Evolutionary conservation across 1,139 yeast genomes (phyloP).

Genomic region (Pichia sp.): DNA sequence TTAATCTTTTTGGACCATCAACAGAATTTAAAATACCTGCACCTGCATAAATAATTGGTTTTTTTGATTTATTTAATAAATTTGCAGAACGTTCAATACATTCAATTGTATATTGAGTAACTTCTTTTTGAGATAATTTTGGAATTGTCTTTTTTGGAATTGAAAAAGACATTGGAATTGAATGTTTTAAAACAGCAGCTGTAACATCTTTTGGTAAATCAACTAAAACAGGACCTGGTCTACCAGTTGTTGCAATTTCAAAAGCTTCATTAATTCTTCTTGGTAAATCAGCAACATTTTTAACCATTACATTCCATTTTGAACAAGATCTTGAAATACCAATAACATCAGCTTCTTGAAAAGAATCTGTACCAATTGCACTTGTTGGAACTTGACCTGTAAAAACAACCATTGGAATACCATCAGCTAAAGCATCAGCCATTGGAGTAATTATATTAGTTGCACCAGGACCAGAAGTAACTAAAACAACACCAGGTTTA

Average conservation of each 20-base stretch:
- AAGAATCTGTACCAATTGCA: constrained; percentile 96
- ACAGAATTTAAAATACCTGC: constrained; percentile 78
- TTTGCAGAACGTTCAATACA: constrained; percentile 74
- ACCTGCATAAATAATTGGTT: constrained; percentile 87
- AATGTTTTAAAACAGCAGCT: constrained; percentile 76
- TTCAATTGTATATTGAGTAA: constrained; percentile 70
- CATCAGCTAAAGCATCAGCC: constrained; percentile 97
- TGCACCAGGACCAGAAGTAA: constrained; percentile 98
- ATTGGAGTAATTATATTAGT: constrained; percentile 95
- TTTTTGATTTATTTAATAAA: constrained; percentile 74
- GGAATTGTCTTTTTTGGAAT: constrained; percentile 77
- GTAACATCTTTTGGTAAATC: constrained; percentile 98
- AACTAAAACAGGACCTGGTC: constrained; percentile 98
- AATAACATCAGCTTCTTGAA: constrained; percentile 97
- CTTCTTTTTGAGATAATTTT: constrained; percentile 63
- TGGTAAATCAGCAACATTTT: constrained; percentile 88
- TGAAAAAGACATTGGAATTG: constrained; percentile 81
- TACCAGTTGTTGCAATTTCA: constrained; percentile 90
- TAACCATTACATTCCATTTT: constrained; percentile 99
- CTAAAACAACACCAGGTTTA: constrained; percentile 96
- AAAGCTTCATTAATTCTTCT: constrained; percentile 95
- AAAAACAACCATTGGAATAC: constrained; percentile 96
- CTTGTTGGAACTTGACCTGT: constrained; percentile 95
- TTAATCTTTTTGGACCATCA: constrained; percentile 74
- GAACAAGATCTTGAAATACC: constrained; percentile 97